A percentile compares a stretch with the other conserved stretches of the same genome.
Conservation (phyloP, 805 yeast species). For the Saccharomycopsis sp. region DNA sequence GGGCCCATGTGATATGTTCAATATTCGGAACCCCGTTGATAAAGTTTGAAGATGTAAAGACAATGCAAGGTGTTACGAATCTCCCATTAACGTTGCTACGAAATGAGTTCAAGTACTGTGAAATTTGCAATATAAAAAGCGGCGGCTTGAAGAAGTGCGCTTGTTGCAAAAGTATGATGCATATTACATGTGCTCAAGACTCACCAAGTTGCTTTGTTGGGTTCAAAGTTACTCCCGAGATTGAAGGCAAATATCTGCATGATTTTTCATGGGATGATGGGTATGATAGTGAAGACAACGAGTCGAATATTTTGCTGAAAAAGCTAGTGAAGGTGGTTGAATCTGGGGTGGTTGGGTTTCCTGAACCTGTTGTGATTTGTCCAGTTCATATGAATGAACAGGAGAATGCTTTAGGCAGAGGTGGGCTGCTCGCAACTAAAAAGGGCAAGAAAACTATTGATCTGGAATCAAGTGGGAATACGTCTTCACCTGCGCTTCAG, state of each 20-base stretch:
- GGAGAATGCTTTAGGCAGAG: too few relatives aligned
- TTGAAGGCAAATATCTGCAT: conserved; percentile 3
- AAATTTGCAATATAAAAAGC: conserved; percentile 35
- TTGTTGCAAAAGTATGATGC: conserved; percentile 34
- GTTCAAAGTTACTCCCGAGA: conserved; percentile 29
- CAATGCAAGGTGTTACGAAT: conserved; percentile 36
- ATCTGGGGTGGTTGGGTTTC: conserved; percentile 13
- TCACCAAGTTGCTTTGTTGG: conserved; percentile 41
- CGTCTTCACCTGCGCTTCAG: too few relatives aligned
- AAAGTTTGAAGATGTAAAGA: conserved; percentile 33
- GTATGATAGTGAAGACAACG: neutral
- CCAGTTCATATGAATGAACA: conserved; percentile 5
- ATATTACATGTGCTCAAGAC: conserved; percentile 54
- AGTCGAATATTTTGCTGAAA: neutral
- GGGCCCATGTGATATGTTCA: conserved; percentile 77
- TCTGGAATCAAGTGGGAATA: too few relatives aligned
- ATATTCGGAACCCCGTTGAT: conserved; percentile 41
- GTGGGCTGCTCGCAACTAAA: too few relatives aligned
- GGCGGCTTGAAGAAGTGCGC: conserved; percentile 46
- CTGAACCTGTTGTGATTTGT: conserved; percentile 17
- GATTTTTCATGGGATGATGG: neutral
- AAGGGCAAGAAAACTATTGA: too few relatives aligned
- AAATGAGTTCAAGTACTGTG: conserved; percentile 33
- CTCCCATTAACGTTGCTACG: conserved; percentile 25
- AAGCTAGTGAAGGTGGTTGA: conserved; percentile 5